Base-by-base conservation (phyloP, 768 basidiomycete species). In the Sarcomyxa edulis region DNA sequence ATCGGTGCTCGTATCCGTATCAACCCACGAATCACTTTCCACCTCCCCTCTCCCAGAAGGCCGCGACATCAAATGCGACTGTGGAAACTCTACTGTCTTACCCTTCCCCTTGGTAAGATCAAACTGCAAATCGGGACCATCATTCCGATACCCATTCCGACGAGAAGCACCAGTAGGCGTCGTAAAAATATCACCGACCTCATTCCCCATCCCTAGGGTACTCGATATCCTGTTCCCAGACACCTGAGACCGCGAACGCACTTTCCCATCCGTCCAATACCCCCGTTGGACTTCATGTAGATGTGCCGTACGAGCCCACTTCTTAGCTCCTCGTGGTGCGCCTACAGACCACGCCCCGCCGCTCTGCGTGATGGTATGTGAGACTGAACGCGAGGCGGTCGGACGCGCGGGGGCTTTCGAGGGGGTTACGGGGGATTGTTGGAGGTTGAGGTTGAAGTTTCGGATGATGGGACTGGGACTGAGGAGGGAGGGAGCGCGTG, bases 401-500 rank as follows among this genome's bases (percentile, higher is more conserved):
- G 27, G 36, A 21, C 9, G 38, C 22, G 20, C 26, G 14, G 25
- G 19, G 15, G 16, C 38, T 21, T 11, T 24, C 19, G 3, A 9
- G 39, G n/a, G 18, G n/a, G 23, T 33, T 20, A 20, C 5, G 11
- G 35, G 25, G 7, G 21, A 26, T 19, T 18, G 26, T 22, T 38
- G 23, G 25, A 39, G 20, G 12, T 32, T 14, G 11, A 14, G 19
- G 11, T 28, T 22, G 7, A 35, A 32, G 7, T 41, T 34, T 12
- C 35, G 39, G 16, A 23, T 23, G 7, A 32, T 23, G 15, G 30
- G 32, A 2, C 31, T 19, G 18, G 45, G 40, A 4, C 43, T 54
- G 18, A 56, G 62, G 16, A 52, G 38, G 4, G 61, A 61, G 10
- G 59, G 57, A 10, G 61, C 58, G 16, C 53, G 53, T 5, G 60